Conservation (phyloP, 768 basidiomycete species). For the Neoboletus magnificus region DNA sequence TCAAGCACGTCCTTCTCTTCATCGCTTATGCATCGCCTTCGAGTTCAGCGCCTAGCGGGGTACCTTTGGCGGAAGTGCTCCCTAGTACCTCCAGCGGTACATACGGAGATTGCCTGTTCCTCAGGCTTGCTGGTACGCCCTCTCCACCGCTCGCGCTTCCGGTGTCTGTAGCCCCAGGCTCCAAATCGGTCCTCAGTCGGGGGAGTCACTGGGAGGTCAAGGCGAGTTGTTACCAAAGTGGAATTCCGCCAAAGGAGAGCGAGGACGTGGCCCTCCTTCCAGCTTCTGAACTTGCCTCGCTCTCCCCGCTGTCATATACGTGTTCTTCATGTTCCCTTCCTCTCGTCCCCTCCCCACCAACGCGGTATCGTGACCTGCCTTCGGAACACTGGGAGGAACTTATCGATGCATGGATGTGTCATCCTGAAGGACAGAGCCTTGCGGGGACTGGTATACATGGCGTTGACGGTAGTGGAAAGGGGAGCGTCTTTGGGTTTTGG, state of each 20-base stretch:
- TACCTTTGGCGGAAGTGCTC: conserved; percentile 59
- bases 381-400: conserved; percentile 98
- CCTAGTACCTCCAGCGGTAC: conserved; percentile 40
- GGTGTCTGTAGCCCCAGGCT: conserved; percentile 54
- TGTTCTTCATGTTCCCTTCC: conserved; percentile 81
- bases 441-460: conserved; percentile 43
- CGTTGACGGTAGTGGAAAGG: conserved; percentile 19
- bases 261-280: conserved; percentile 54
- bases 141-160: conserved; percentile 60
- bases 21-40: conserved; percentile 37
- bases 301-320: conserved; percentile 62
- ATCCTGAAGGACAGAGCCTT: conserved; percentile 75
- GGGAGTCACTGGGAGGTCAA: conserved; percentile 72
- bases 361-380: conserved; percentile 80
- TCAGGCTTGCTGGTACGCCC: conserved; percentile 55
- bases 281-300: conserved; percentile 56
- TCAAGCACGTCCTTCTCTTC: conserved; percentile 76
- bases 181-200: conserved; percentile 54
- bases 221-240: conserved; percentile 38
- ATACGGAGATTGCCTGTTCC: conserved; percentile 53
- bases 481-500: conserved; percentile 62
- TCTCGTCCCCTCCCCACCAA: conserved; percentile 49
- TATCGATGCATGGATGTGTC: conserved; percentile 98
- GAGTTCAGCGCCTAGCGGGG: conserved; percentile 38
- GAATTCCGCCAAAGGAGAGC: conserved; percentile 12